These are phyloP conservation scores for Collybia nuda DNA, from an alignment of 768 basidiomycete species.

Conservation along the genomic window DNA sequence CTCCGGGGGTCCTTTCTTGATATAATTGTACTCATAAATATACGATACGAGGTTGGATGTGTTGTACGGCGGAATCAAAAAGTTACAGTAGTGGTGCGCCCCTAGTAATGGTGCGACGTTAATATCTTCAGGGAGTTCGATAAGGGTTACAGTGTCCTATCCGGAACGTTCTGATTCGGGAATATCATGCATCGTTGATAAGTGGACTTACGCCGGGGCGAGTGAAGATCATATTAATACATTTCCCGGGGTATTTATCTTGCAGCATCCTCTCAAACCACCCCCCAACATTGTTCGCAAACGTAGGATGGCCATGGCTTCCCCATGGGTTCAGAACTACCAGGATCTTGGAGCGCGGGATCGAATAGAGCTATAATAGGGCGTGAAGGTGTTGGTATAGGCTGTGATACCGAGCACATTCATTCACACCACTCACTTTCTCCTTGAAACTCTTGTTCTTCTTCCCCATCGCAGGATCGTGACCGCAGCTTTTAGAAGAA, in stretches of 20 bases:
- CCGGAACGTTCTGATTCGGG: too few relatives aligned
- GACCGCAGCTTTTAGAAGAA: too few relatives aligned
- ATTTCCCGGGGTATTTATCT: constrained; percentile 23
- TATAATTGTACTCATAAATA: constrained; percentile 15
- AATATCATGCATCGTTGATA: not conserved
- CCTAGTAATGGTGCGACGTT: constrained; percentile 7
- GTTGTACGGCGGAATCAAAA: constrained; percentile 7
- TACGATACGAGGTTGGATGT: constrained; percentile 5
- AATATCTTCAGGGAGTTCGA: constrained; percentile 10
- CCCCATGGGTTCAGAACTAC: constrained; percentile 32
- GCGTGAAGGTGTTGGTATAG: too few relatives aligned
- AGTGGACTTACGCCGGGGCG: constrained; percentile 22
- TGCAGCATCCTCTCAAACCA: constrained; percentile 37
- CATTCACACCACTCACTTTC: too few relatives aligned
- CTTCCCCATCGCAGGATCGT: too few relatives aligned
- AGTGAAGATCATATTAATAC: constrained; percentile 22
- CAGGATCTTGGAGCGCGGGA: constrained; percentile 11
- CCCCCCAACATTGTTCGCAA: constrained; percentile 26
- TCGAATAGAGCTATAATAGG: too few relatives aligned
- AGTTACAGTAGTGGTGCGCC: constrained; percentile 7
- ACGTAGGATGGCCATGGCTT: constrained; percentile 10
- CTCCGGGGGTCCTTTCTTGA: constrained; percentile 4
- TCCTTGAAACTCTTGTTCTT: too few relatives aligned
- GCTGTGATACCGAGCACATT: too few relatives aligned
- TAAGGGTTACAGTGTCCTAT: not conserved